A percentile compares a stretch with the other conserved stretches of the same genome.
These are phyloP conservation scores for Talaromyces thailandensis DNA, from an alignment of 495 filamentous ascomycete genomes.

Conservation along the genomic window DNA sequence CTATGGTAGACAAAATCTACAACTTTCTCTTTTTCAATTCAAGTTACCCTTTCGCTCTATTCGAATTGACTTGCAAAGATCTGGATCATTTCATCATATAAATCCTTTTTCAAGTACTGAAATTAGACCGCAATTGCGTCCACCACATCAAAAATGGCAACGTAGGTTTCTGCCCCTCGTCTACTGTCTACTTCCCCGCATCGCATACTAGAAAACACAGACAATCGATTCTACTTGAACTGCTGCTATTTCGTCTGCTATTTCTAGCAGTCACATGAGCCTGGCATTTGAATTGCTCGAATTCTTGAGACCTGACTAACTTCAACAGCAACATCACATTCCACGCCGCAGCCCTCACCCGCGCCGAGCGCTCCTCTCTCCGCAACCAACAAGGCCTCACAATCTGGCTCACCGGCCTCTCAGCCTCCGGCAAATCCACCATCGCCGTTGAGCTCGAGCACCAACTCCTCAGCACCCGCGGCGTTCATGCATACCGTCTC, in stretches of 20 bases:
- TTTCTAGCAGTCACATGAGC: not conserved
- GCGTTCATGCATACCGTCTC: conserved; percentile 78
- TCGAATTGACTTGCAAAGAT: not conserved
- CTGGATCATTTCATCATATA: not conserved
- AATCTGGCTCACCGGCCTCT: conserved; percentile 95
- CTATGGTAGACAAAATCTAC: not conserved
- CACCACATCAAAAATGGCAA: not conserved
- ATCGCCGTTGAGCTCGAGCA: conserved; percentile 94
- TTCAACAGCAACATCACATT: conserved; percentile 87
- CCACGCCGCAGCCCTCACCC: conserved; percentile 84
- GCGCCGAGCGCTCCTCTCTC: conserved; percentile 67
- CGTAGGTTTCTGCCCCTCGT: conserved; percentile 6
- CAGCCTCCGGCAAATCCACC: conserved; percentile 92
- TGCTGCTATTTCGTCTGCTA: too few relatives aligned
- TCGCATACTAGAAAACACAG: not conserved
- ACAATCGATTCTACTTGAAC: not conserved
- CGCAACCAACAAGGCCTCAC: conserved; percentile 86
- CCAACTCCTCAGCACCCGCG: conserved; percentile 68
- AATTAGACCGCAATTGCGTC: not conserved
- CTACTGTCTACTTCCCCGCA: not conserved
- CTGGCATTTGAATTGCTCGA: not conserved
- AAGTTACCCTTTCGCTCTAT: not conserved
- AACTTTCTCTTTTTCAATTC: not conserved
- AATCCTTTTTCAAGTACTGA: too few relatives aligned
- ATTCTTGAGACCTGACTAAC: conserved; percentile 5